Percentiles rank a stretch among this genome's conserved stretches.
phyloP scores from a whole-genome alignment of 1,284 basidiomycete genomes.

The Kalmanozyma brasiliensis region DNA sequence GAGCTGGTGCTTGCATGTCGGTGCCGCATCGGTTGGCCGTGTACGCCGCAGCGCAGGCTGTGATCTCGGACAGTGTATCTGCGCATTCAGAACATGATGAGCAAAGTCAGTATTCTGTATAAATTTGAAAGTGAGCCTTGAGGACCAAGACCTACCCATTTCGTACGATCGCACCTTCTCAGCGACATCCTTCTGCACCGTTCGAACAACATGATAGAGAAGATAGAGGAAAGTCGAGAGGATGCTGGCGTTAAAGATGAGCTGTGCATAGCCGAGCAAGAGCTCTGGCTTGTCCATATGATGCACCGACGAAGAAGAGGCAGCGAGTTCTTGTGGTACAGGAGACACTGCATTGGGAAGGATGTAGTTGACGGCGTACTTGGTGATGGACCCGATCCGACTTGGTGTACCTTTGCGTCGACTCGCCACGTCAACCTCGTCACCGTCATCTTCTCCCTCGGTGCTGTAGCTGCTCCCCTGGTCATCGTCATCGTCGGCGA shows the following conservation, averaged over 20 bases:
- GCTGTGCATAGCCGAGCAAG: constrained; percentile 74
- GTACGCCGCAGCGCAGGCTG: constrained; percentile 51
- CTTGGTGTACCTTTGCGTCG: constrained; percentile 22
- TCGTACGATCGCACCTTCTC: constrained; percentile 89
- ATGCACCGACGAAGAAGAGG: constrained; percentile 8
- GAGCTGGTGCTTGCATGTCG: constrained; percentile 58
- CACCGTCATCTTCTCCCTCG: constrained; percentile 24
- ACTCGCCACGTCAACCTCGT: constrained; percentile 8
- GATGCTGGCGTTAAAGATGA: constrained; percentile 91
- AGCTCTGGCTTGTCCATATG: constrained; percentile 56
- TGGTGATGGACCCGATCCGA: constrained; percentile 48
- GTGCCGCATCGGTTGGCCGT: constrained; percentile 60
- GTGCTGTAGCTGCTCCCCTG: constrained; percentile 18
- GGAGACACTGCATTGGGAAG: constrained; percentile 32
- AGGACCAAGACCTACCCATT: constrained; percentile 74
- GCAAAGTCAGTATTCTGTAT: not conserved
- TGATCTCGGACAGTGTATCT: constrained; percentile 62
- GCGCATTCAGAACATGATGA: not conserved
- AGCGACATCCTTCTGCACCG: constrained; percentile 88
- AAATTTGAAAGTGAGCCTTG: not conserved
- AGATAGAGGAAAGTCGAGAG: constrained; percentile 86
- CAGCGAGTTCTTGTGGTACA: constrained; percentile 13
- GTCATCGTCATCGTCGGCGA: constrained; percentile 6
- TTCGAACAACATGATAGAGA: constrained; percentile 83
- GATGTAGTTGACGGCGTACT: constrained; percentile 51